Evolutionary conservation across 2,329 filamentous ascomycete species (phyloP).

Genomic region (Helicocarpus griseus): DNA sequence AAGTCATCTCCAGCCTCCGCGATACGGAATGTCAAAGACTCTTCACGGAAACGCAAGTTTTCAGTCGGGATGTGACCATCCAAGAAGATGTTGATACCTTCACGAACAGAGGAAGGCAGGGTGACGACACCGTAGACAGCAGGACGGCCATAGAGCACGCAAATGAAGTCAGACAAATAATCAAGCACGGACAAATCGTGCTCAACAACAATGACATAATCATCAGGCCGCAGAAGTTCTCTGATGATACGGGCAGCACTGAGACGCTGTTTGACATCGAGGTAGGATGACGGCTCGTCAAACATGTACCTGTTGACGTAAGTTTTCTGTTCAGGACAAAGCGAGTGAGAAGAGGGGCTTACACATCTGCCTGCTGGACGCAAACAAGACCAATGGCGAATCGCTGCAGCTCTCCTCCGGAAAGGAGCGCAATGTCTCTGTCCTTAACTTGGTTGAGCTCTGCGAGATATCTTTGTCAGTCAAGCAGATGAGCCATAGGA

Average conservation of each 20-base stretch:
- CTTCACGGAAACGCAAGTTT: slow-evolving; percentile 95
- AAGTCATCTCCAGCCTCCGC: slow-evolving; percentile 84
- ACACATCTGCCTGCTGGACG: slow-evolving; percentile 89
- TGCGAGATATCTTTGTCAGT: slow-evolving; percentile 18
- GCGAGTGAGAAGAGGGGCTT: slow-evolving; percentile 23
- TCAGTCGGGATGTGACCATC: slow-evolving; percentile 97
- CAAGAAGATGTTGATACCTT: slow-evolving; percentile 99
- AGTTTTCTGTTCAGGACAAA: slow-evolving; percentile 2
- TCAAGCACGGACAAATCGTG: slow-evolving; percentile 98
- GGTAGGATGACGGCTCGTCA: slow-evolving; percentile 95
- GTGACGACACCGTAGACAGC: slow-evolving; percentile 98
- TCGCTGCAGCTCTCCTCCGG: slow-evolving; percentile 94
- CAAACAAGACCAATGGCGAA: slow-evolving; percentile 95
- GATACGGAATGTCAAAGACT: slow-evolving; percentile 91
- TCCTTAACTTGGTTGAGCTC: slow-evolving; percentile 85
- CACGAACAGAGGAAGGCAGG: slow-evolving; percentile 85
- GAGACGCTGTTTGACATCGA: slow-evolving; percentile 98
- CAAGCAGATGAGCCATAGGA: neutral
- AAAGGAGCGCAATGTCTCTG: slow-evolving; percentile 80
- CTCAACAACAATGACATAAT: slow-evolving; percentile 98
- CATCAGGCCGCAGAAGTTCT: slow-evolving; percentile 73
- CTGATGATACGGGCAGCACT: slow-evolving; percentile 87
- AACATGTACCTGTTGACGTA: slow-evolving; percentile 73
- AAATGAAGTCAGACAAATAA: slow-evolving; percentile 97
- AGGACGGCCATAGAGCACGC: slow-evolving; percentile 89